Evolutionary conservation across 176 grass and related monocot genomes (phyloP).

Genomic region (Metroxylon sagu): DNA sequence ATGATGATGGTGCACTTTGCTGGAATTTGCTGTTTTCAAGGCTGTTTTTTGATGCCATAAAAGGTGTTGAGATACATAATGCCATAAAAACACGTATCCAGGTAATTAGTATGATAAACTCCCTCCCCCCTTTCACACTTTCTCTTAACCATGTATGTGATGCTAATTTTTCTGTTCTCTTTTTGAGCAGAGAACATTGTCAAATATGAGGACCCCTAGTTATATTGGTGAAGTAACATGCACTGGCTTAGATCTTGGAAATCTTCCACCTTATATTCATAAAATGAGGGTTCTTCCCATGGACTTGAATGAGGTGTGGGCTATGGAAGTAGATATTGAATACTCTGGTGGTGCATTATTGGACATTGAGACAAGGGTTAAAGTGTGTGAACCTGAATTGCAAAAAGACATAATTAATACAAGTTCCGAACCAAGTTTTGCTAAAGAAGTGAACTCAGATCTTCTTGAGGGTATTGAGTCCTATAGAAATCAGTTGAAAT

Average conservation of each 20-base stretch:
- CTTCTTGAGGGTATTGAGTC: conserved; percentile 86
- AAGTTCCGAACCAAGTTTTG: conserved; percentile 46
- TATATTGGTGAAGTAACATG: conserved; percentile 81
- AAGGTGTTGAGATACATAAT: conserved; percentile 49
- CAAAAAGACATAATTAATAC: conserved; percentile 86
- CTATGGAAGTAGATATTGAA: conserved; percentile 95
- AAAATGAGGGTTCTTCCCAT: conserved; percentile 66
- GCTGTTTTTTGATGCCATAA: conserved; percentile 92
- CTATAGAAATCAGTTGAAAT: conserved; percentile 64
- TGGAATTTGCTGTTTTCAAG: conserved; percentile 80
- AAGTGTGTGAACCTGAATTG: conserved; percentile 77
- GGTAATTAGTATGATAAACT: conserved; percentile 12
- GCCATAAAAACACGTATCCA: conserved; percentile 80
- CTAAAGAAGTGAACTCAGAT: conserved; percentile 58
- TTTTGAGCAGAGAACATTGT: conserved; percentile 43
- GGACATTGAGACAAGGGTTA: conserved; percentile 71
- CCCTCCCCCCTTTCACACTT: not conserved
- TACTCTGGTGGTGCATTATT: conserved; percentile 55
- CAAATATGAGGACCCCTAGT: conserved; percentile 66
- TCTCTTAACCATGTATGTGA: not conserved
- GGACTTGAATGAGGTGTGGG: conserved; percentile 69
- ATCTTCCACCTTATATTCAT: conserved; percentile 75
- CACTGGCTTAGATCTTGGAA: conserved; percentile 57
- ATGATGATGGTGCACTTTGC: conserved; percentile 74
- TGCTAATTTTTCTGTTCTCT: conserved; percentile 5